Percentiles rank a stretch among this genome's conserved stretches.
Conservation (phyloP, 2,329 filamentous ascomycete species). For the Xylaria hypoxylon region DNA sequence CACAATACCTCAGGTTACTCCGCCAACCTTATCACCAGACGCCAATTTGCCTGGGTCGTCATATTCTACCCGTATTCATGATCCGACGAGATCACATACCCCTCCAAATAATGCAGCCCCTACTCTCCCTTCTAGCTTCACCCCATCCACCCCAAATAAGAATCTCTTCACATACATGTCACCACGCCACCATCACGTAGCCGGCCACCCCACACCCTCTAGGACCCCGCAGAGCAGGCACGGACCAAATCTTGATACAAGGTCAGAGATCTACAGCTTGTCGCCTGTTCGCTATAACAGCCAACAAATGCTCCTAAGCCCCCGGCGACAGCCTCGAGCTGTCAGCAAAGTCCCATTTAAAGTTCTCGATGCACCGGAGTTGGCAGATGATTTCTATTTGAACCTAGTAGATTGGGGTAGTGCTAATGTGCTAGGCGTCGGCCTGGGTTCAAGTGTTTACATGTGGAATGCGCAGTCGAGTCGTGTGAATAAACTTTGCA, state of each 20-base stretch:
- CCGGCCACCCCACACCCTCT: conserved; percentile 87
- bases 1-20: conserved; percentile 83
- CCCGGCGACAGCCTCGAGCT: conserved; percentile 85
- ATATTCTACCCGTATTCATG: conserved; percentile 66
- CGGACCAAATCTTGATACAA: conserved; percentile 87
- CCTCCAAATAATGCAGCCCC: conserved; percentile 77
- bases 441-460: conserved; percentile 91
- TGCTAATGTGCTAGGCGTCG: conserved; percentile 92
- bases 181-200: conserved; percentile 74
- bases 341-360: conserved; percentile 98
- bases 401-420: conserved; percentile 99
- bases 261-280: conserved; percentile 93
- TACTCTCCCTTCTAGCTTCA: conserved; percentile 78
- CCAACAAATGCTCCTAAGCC: conserved; percentile 92
- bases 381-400: conserved; percentile 97
- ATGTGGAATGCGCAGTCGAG: conserved; percentile 98
- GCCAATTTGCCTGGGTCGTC: conserved; percentile 62
- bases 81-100: conserved; percentile 81
- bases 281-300: conserved; percentile 94
- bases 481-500: conserved; percentile 92
- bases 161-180: conserved; percentile 95
- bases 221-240: conserved; percentile 90
- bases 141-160: conserved; percentile 95
- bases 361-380: conserved; percentile 93
- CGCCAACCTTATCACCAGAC: conserved; percentile 72